phyloP scores from a whole-genome alignment of 345 rosid species.

The Durio zibethinus region DNA sequence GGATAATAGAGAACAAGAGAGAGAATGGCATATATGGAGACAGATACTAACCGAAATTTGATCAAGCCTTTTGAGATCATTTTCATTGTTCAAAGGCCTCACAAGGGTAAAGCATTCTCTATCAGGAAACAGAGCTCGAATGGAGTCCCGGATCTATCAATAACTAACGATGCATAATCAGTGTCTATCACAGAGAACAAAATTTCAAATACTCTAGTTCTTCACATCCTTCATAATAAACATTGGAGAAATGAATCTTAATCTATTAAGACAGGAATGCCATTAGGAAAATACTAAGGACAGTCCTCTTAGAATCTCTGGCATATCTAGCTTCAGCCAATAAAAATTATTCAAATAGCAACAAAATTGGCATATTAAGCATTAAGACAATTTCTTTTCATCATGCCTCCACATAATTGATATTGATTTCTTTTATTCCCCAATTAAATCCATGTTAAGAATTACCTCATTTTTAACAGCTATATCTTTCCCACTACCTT shows the following conservation, averaged over 20 bases:
- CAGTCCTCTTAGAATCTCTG: not conserved
- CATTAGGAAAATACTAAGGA: not conserved
- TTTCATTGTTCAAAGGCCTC: constrained; percentile 85
- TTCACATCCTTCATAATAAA: not conserved
- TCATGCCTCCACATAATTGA: not conserved
- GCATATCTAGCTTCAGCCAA: not conserved
- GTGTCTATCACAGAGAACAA: constrained; percentile 1
- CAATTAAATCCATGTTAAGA: not conserved
- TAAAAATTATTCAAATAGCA: not conserved
- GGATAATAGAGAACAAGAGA: not conserved
- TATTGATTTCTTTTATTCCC: constrained; percentile 9
- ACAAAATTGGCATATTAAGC: not conserved
- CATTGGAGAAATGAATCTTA: not conserved
- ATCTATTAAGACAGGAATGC: not conserved
- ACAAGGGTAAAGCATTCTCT: constrained; percentile 92
- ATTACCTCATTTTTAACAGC: constrained; percentile 91
- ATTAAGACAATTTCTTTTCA: not conserved
- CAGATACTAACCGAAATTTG: constrained; percentile 67
- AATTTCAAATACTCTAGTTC: not conserved
- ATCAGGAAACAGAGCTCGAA: constrained; percentile 90
- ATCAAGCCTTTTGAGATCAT: constrained; percentile 85
- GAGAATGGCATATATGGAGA: constrained; percentile 4
- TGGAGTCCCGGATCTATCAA: constrained; percentile 81
- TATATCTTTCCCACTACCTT: constrained; percentile 76
- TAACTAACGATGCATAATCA: constrained; percentile 24